phyloP scores from a whole-genome alignment of 495 filamentous ascomycete genomes.

The Glarea lozoyensis region DNA sequence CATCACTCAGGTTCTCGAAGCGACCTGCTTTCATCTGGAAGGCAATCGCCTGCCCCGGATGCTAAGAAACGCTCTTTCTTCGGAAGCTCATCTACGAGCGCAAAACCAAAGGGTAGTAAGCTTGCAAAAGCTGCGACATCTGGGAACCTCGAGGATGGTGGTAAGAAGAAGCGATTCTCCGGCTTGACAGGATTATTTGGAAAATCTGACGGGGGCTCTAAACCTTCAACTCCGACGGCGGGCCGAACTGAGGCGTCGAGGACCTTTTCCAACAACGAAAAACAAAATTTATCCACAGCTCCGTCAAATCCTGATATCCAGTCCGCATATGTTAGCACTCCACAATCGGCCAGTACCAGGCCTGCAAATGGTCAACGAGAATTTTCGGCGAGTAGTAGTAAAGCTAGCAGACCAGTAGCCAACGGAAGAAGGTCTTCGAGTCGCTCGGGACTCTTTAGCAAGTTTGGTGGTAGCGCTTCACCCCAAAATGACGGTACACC shows the following conservation, averaged over 20 bases:
- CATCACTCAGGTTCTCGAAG: constrained; percentile 11
- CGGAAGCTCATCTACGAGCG: not conserved
- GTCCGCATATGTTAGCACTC: not conserved
- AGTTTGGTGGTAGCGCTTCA: not conserved
- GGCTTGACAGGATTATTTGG: constrained; percentile 25
- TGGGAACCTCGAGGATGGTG: constrained; percentile 11
- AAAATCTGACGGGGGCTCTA: not conserved
- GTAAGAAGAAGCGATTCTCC: constrained; percentile 42
- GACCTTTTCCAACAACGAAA: constrained; percentile 18
- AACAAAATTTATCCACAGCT: constrained; percentile 15
- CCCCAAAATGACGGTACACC: not conserved
- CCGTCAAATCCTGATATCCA: not conserved
- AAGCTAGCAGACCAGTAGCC: too few relatives aligned
- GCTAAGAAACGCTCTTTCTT: constrained; percentile 13
- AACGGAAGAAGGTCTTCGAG: not conserved
- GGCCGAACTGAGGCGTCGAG: constrained; percentile 6
- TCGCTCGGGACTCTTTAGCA: not conserved
- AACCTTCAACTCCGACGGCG: not conserved
- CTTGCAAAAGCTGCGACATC: constrained; percentile 7
- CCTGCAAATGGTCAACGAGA: too few relatives aligned
- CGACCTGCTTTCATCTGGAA: constrained; percentile 3
- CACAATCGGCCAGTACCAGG: not conserved
- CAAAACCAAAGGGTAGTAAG: constrained; percentile 11
- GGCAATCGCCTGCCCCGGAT: not conserved
- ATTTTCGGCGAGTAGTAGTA: too few relatives aligned